Evolutionary conservation across 208 protist genomes (phyloP), one percentile per base, ranked within the genome.

Genomic region (Trichomonas gallinae): DNA sequence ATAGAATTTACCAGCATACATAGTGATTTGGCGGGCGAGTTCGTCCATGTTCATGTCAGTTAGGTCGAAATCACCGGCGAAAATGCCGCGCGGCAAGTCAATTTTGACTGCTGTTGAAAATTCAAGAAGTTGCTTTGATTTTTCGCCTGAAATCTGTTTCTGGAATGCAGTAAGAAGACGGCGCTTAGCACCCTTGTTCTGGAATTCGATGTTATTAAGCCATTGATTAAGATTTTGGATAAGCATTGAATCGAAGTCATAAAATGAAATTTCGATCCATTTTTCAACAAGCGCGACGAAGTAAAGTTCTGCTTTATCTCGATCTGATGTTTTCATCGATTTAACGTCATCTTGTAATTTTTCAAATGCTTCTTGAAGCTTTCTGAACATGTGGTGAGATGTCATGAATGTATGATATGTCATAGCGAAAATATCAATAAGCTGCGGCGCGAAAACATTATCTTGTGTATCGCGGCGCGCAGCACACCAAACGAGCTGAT

Each of bases 331-430:
- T 85, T 85, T 85, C 81, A 42, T 85, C 8, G 21, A 34, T 51
- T 34, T 42, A 46, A 26, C 83, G 21, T 46, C 83, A 8, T 46
- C 83, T 42, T 46, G 9, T 10, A 44, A 8, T 46, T 89, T 89
- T 46, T 26, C 38, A 1, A 85, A 42, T 31, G 83, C 83, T 93
- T 93, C 87, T 51, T 93, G 87, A 44, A 93, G 44, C 38, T 93
- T 93, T 51, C 44, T 42, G 6, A 93, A 51, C 21, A 93, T 34
- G 8, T 93, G 87, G 21, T 23, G 17, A 17, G n/a, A 44, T 21
- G 87, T 58, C 87, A 93, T 93, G n/a, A 38, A 93, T 34, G 10
- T 38, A 51, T 93, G 87, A 38, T 93, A 93, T 17, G 87, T 93
- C 87, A 93, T 93, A 0, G 87, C 17, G 36, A 93, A 51, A 17